These are phyloP conservation scores for Arthroderma uncinatum DNA, from an alignment of 2,329 filamentous ascomycete species.

Conservation along the genomic window DNA sequence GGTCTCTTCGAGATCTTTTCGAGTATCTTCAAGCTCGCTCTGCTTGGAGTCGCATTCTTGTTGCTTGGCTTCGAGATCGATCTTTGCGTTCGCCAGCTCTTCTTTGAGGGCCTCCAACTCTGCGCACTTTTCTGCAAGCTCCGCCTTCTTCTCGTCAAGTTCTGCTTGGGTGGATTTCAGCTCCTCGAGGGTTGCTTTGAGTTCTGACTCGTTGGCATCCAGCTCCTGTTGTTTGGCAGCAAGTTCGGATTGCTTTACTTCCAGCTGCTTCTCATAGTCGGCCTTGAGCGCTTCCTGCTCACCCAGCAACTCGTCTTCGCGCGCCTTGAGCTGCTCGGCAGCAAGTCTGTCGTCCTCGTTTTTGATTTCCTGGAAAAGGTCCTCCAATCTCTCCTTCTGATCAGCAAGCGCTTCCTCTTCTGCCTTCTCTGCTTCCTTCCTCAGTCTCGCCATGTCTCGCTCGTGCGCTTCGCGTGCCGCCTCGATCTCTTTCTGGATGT, in stretches of 20 bases:
- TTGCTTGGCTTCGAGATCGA: slow-evolving; percentile 20
- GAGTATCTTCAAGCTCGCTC: slow-evolving; percentile 16
- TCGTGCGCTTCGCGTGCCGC: slow-evolving; percentile 29
- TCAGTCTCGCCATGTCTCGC: slow-evolving; percentile 36
- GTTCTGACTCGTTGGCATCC: slow-evolving; percentile 18
- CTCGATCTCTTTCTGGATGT: slow-evolving; percentile 29
- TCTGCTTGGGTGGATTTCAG: slow-evolving; percentile 15
- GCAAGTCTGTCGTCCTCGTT: slow-evolving; percentile 32
- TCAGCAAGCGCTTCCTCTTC: slow-evolving; percentile 25
- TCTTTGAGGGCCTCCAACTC: slow-evolving; percentile 20
- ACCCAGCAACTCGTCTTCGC: slow-evolving; percentile 36
- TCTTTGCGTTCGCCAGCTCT: slow-evolving; percentile 24
- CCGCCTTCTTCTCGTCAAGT: slow-evolving; percentile 19
- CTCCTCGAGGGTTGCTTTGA: slow-evolving; percentile 15
- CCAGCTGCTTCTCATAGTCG: no score
- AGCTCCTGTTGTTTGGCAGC: slow-evolving; percentile 23
- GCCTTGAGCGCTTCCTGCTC: no score
- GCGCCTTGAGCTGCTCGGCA: slow-evolving; percentile 27
- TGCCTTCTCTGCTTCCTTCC: slow-evolving; percentile 28
- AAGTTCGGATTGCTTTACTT: no score
- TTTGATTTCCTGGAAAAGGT: slow-evolving; percentile 39
- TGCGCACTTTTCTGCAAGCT: slow-evolving; percentile 15
- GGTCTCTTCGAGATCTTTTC: slow-evolving; percentile 26
- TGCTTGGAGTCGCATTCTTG: slow-evolving; percentile 15
- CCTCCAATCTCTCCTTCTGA: slow-evolving; percentile 39